These are phyloP conservation scores for Mallotus repandus DNA, from an alignment of 441 rosid species.

Conservation along the genomic window DNA sequence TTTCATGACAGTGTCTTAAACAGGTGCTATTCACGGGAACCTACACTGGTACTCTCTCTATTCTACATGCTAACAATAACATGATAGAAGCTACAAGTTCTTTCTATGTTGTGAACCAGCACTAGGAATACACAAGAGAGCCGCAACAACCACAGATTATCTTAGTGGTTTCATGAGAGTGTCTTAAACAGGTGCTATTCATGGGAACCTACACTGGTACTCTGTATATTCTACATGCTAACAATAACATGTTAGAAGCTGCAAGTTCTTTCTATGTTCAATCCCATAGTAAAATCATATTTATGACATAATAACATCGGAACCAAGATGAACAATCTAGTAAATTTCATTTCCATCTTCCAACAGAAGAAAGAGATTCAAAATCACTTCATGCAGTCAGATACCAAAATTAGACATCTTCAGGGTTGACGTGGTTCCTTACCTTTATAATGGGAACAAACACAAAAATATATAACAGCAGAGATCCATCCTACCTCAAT, in stretches of 20 bases:
- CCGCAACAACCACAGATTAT: background rate
- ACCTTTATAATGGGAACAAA: background rate
- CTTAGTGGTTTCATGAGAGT: background rate
- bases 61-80: background rate
- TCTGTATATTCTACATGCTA: background rate
- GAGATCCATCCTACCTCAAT: constrained; percentile 57
- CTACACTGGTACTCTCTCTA: background rate
- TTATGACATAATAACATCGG: background rate
- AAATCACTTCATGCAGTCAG: constrained; percentile 2
- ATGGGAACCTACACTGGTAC: background rate
- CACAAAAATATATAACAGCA: background rate
- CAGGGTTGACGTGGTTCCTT: background rate
- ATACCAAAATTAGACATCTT: background rate
- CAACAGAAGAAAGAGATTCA: background rate
- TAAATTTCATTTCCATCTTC: background rate
- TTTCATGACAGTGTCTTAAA: no score
- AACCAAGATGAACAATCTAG: background rate
- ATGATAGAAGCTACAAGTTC: background rate
- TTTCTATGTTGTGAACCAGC: background rate
- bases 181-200: background rate
- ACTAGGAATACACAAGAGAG: background rate
- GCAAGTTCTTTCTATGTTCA: background rate
- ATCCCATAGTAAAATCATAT: background rate
- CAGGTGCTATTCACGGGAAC: background rate
- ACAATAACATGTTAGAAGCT: background rate